Conservation (phyloP, 164 flowering plant genomes). For the Dillenia turbinata region DNA sequence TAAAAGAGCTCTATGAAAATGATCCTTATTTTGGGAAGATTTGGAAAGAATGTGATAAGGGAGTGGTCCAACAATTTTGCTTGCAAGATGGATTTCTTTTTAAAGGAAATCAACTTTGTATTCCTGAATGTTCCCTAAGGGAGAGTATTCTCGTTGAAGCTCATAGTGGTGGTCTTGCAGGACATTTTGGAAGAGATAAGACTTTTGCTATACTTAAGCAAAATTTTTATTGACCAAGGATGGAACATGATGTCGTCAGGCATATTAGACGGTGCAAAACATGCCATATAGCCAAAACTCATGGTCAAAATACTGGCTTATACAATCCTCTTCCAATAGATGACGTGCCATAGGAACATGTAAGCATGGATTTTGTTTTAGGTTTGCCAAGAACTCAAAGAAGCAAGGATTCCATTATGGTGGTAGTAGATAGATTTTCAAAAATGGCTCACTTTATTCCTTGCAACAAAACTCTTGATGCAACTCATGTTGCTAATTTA, state of each 20-base stretch:
- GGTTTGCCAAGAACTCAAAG: too few relatives aligned
- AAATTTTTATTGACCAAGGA: slow-evolving; percentile 7
- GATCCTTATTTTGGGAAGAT: neutral
- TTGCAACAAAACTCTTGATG: too few relatives aligned
- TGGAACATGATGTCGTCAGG: neutral
- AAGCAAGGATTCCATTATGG: too few relatives aligned
- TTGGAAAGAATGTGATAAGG: too few relatives aligned
- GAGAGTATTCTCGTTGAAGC: neutral
- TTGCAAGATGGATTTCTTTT: too few relatives aligned
- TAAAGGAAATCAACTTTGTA: too few relatives aligned
- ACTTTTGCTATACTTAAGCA: neutral
- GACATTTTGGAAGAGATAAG: slow-evolving; percentile 11
- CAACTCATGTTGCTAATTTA: too few relatives aligned
- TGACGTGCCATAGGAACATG: neutral
- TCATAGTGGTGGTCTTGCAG: neutral
- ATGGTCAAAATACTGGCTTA: neutral
- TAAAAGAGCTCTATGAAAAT: neutral
- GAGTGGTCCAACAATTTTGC: too few relatives aligned
- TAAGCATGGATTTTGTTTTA: neutral
- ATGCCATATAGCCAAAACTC: neutral
- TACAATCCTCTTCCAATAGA: neutral
- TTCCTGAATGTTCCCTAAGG: too few relatives aligned
- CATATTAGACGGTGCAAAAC: neutral
- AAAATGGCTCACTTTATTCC: too few relatives aligned
- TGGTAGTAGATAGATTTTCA: too few relatives aligned